Conservation (phyloP, 306 rosid species). For the Citrullus amarus region DNA sequence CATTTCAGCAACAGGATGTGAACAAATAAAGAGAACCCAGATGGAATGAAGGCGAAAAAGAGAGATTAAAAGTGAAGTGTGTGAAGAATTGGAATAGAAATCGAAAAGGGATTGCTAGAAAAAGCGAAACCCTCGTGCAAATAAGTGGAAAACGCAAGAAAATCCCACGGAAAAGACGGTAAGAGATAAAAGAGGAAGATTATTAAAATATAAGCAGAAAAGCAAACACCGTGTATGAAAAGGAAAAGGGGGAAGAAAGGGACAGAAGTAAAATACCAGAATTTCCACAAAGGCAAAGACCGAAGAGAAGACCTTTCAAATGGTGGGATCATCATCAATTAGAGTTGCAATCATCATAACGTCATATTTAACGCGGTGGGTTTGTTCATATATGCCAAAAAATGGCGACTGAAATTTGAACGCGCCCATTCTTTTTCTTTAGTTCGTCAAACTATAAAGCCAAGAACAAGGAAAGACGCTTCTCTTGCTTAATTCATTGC, state of each 20-base stretch:
- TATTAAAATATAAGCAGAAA: background rate
- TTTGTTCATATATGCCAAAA: background rate
- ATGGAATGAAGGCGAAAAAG: background rate
- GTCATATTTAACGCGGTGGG: background rate
- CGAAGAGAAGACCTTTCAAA: conserved; percentile 2
- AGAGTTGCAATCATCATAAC: background rate
- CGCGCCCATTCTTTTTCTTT: background rate
- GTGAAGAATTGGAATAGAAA: background rate
- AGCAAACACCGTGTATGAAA: background rate
- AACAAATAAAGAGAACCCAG: background rate
- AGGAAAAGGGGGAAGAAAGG: background rate
- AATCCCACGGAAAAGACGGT: too few relatives aligned
- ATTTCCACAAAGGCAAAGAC: conserved; percentile 4
- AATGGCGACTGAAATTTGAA: background rate
- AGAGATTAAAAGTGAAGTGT: background rate
- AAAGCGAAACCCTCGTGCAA: background rate
- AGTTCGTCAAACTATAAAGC: background rate
- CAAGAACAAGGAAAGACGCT: too few relatives aligned
- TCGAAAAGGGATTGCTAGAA: background rate
- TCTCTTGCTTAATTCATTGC: too few relatives aligned
- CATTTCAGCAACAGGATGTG: background rate
- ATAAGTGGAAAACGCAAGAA: background rate
- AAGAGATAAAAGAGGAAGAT: background rate
- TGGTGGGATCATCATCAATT: background rate
- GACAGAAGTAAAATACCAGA: conserved; percentile 6